Conservation (phyloP, 192 early-diverging fungal genomes). For the Coemansia reversa region DNA sequence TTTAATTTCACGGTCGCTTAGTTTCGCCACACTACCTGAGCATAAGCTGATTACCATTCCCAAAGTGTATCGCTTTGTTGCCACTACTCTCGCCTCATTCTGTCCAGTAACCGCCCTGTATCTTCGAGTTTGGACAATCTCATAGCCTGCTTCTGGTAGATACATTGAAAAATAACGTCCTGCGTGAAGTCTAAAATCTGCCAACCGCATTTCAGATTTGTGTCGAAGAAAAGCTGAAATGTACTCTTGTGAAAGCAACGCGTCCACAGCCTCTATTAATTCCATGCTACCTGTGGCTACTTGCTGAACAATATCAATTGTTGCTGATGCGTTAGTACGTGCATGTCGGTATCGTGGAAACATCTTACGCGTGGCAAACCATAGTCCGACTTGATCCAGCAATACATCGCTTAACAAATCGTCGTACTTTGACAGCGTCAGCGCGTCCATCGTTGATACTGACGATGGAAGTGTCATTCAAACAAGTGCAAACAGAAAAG, state of each 20-base stretch:
- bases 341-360: conserved; percentile 35
- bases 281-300: conserved; percentile 16
- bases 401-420: conserved; percentile 54
- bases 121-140: conserved; percentile 59
- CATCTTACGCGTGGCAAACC: conserved; percentile 54
- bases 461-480: conserved; percentile 22
- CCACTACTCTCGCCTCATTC: conserved; percentile 44
- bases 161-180: conserved; percentile 67
- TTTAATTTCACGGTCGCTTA: conserved; percentile 42
- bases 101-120: conserved; percentile 51
- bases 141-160: conserved; percentile 61
- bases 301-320: conserved; percentile 19
- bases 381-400: conserved; percentile 44
- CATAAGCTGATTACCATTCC: conserved; percentile 44
- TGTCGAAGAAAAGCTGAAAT: conserved; percentile 31
- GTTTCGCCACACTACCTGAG: conserved; percentile 57
- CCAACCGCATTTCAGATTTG: conserved; percentile 24
- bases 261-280: conserved; percentile 28
- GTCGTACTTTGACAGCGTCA: conserved; percentile 53
- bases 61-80: conserved; percentile 32
- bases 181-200: conserved; percentile 51
- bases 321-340: conserved; percentile 12
- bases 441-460: conserved; percentile 41
- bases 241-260: conserved; percentile 33
- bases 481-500: no score